phyloP scores from a whole-genome alignment of 805 yeast species.

The Torulaspora microellipsoides region DNA sequence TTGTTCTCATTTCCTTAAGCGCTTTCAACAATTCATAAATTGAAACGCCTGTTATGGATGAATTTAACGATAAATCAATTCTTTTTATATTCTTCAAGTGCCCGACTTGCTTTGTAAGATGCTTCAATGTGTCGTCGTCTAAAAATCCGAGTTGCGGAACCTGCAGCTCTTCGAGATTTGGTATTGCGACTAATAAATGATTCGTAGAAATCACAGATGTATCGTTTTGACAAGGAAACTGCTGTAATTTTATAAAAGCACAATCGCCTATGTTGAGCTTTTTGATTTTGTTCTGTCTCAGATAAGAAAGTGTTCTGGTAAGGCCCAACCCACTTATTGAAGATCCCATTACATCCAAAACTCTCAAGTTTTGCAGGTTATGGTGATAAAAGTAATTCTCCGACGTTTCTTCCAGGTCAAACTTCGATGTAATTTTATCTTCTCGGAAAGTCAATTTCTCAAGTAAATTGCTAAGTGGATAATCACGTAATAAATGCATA shows the following conservation, averaged over 20 bases:
- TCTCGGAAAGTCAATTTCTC: conserved; percentile 30
- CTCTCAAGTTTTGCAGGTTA: conserved; percentile 18
- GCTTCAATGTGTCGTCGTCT: conserved; percentile 17
- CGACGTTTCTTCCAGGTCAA: conserved; percentile 14
- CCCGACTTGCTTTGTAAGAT: conserved; percentile 14
- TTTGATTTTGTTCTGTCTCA: conserved; percentile 10
- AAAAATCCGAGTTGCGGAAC: conserved; percentile 27
- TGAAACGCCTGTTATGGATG: conserved; percentile 30
- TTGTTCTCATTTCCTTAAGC: conserved; percentile 13
- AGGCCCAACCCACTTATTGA: conserved; percentile 29
- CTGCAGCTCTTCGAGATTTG: conserved; percentile 21
- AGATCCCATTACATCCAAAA: conserved; percentile 30
- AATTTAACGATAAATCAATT: conserved; percentile 31
- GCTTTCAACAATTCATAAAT: conserved; percentile 26
- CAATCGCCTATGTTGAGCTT: conserved; percentile 31
- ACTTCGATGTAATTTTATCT: conserved; percentile 8
- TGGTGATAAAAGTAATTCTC: conserved; percentile 11
- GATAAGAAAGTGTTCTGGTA: conserved; percentile 12
- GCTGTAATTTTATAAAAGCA: conserved; percentile 17
- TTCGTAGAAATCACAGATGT: conserved; percentile 13
- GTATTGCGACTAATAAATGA: conserved; percentile 11
- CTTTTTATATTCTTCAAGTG: conserved; percentile 15
- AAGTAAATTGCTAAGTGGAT: conserved; percentile 17
- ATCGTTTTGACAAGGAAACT: conserved; percentile 5
- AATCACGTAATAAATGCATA: conserved; percentile 13